Evolutionary conservation across 345 rosid species (phyloP).

Genomic region (Salix koriyanagi): DNA sequence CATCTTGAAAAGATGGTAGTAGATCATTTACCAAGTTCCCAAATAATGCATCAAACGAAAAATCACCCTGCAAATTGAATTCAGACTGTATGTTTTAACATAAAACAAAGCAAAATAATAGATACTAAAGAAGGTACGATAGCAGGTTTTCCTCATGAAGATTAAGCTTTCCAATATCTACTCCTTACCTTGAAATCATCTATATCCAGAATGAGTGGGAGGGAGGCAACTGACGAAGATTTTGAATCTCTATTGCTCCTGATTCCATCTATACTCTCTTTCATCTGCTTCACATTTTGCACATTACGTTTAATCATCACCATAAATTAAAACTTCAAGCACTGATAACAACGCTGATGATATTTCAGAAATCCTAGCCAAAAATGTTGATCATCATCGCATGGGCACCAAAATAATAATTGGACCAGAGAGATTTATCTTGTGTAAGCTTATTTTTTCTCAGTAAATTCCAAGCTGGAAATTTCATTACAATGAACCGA

Average conservation of each 20-base stretch:
- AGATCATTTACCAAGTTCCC: constrained; percentile 84
- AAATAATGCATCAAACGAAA: constrained; percentile 90
- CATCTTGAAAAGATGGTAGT: constrained; percentile 81
- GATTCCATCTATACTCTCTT: constrained; percentile 48
- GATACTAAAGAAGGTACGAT: not conserved
- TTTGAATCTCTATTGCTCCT: constrained; percentile 40
- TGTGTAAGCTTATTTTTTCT: not conserved
- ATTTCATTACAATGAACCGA: not conserved
- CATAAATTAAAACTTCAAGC: not conserved
- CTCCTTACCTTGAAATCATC: constrained; percentile 84
- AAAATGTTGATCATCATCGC: not conserved
- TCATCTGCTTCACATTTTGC: constrained; percentile 48
- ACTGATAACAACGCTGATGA: no score
- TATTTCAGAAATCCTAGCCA: not conserved
- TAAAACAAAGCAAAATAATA: not conserved
- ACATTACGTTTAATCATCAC: not conserved
- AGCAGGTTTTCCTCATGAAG: not conserved
- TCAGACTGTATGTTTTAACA: not conserved
- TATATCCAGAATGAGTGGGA: constrained; percentile 76
- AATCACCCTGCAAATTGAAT: constrained; percentile 66
- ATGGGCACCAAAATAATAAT: not conserved
- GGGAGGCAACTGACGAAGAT: constrained; percentile 53
- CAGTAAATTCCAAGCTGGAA: not conserved
- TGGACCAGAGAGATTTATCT: not conserved
- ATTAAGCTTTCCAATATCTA: not conserved